These are phyloP conservation scores for Diaporthe australafricana DNA, from an alignment of 2,329 filamentous ascomycete genomes.

Conservation along the genomic window DNA sequence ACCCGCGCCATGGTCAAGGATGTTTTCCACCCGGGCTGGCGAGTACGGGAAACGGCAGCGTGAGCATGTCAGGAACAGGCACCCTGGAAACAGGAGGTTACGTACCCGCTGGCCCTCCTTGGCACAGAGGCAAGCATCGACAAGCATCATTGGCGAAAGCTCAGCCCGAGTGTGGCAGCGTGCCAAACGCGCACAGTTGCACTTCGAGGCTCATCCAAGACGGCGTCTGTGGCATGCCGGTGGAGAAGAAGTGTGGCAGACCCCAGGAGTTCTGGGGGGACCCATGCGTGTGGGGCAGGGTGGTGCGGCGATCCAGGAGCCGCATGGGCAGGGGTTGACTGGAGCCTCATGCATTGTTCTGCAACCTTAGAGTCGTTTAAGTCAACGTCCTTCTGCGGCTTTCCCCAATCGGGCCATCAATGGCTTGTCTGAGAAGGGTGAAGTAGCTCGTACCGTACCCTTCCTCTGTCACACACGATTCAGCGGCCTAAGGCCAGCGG, in stretches of 20 bases:
- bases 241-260: conserved; percentile 37
- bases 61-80: conserved; percentile 9
- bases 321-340: conserved; percentile 35
- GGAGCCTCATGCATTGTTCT: conserved; percentile 36
- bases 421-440: conserved; percentile 30
- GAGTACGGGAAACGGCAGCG: conserved; percentile 27
- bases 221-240: conserved; percentile 39
- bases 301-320: conserved; percentile 34
- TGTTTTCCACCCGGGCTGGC: conserved; percentile 12
- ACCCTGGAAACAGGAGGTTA: conserved; percentile 30
- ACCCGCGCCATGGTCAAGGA: conserved; percentile 29
- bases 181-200: conserved; percentile 32
- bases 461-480: conserved; percentile 2
- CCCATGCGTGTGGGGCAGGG: conserved; percentile 15
- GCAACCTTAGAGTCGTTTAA: conserved; percentile 28
- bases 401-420: conserved; percentile 14
- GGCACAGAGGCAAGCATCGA: conserved; percentile 7
- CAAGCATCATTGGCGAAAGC: conserved; percentile 21
- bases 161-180: not conserved
- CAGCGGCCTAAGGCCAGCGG: conserved; percentile 19
- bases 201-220: conserved; percentile 38
- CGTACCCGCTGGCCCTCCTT: conserved; percentile 20
- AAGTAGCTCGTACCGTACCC: not conserved
- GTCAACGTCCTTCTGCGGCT: conserved; percentile 19
- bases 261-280: conserved; percentile 22